These are phyloP conservation scores for Aureobasidium musti DNA, from an alignment of 2,329 filamentous ascomycete species.

Conservation along the genomic window DNA sequence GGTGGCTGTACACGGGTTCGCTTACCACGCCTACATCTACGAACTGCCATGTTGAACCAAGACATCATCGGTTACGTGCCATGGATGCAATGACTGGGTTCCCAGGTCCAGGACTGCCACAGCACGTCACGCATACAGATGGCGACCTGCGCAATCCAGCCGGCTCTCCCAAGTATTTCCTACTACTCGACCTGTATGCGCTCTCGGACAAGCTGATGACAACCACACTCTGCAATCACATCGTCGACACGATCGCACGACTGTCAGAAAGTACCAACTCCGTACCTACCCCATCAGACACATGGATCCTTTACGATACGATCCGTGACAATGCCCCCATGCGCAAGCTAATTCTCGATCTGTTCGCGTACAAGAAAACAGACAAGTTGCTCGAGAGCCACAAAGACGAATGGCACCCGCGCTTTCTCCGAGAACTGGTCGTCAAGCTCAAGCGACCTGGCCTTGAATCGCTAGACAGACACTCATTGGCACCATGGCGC, in stretches of 20 bases:
- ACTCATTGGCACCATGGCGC: slow-evolving; percentile 46
- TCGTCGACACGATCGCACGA: slow-evolving; percentile 48
- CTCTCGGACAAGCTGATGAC: slow-evolving; percentile 52
- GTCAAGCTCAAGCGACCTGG: slow-evolving; percentile 52
- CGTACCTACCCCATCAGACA: slow-evolving; percentile 54
- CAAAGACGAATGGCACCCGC: slow-evolving; percentile 52
- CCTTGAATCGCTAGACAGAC: slow-evolving; percentile 46
- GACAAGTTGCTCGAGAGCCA: slow-evolving; percentile 52
- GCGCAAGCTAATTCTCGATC: slow-evolving; percentile 49
- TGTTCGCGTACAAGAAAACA: slow-evolving; percentile 57
- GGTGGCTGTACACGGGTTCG: slow-evolving; percentile 53
- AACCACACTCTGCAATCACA: slow-evolving; percentile 49
- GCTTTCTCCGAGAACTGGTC: slow-evolving; percentile 51
- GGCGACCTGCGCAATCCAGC: slow-evolving; percentile 49
- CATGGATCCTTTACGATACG: slow-evolving; percentile 51
- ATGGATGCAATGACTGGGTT: neutral
- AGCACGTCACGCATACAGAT: slow-evolving; percentile 35
- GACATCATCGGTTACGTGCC: neutral
- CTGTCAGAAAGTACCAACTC: slow-evolving; percentile 52
- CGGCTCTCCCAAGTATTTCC: slow-evolving; percentile 54
- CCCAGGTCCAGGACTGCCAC: neutral
- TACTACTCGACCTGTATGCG: slow-evolving; percentile 51
- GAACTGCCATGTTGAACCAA: slow-evolving; percentile 14
- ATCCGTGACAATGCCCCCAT: slow-evolving; percentile 47
- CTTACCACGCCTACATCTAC: slow-evolving; percentile 37